These are phyloP conservation scores for Ustilago esculenta DNA, from an alignment of 1,284 basidiomycete species.

Conservation along the genomic window DNA sequence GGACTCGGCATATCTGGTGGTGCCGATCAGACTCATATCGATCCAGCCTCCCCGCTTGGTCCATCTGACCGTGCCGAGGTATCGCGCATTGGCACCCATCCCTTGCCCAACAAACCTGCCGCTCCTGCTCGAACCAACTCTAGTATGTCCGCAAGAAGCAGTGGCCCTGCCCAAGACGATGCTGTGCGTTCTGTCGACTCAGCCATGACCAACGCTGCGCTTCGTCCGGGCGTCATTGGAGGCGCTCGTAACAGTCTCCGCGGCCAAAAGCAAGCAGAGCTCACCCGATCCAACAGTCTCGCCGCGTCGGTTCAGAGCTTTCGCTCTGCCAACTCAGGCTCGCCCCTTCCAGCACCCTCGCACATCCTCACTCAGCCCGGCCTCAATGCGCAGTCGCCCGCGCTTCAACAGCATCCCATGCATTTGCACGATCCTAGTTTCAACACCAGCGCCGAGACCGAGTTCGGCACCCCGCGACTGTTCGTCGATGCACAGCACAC, in stretches of 20 bases:
- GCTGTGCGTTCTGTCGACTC: conserved; percentile 29
- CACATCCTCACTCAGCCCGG: background rate
- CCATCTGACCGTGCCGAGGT: conserved; percentile 14
- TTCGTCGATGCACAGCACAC: conserved; percentile 41
- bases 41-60: conserved; percentile 1
- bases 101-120: conserved; percentile 37
- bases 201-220: conserved; percentile 8
- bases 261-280: conserved; percentile 8
- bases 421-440: conserved; percentile 10
- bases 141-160: conserved; percentile 13
- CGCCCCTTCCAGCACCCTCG: conserved; percentile 15
- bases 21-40: conserved; percentile 4
- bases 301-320: conserved; percentile 36
- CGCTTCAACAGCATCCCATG: conserved; percentile 11
- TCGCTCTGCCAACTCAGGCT: conserved; percentile 38
- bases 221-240: conserved; percentile 31
- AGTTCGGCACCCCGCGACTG: conserved; percentile 40
- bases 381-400: conserved; percentile 16
- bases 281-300: conserved; percentile 45
- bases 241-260: conserved; percentile 6
- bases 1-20: conserved; percentile 5
- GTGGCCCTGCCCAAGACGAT: conserved; percentile 18
- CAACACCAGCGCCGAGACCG: conserved; percentile 24
- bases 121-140: conserved; percentile 33
- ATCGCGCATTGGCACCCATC: conserved; percentile 27